Conservation (phyloP, 2,329 filamentous ascomycete species). For the Colletotrichum filicis region DNA sequence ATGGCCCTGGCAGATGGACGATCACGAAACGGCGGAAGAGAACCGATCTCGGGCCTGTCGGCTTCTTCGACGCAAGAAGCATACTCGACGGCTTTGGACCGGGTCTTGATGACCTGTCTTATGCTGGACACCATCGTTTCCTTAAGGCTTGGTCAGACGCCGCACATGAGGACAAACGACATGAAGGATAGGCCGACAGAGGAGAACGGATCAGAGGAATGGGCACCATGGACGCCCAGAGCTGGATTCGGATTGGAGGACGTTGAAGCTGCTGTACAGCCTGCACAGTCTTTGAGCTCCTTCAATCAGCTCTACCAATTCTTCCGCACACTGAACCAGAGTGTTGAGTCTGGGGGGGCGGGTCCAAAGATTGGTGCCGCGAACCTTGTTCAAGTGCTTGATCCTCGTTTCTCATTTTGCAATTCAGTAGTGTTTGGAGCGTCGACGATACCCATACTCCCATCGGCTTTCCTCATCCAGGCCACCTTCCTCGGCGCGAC, state of each 20-base stretch:
- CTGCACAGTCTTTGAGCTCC: constrained; percentile 50
- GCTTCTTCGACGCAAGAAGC: constrained; percentile 1
- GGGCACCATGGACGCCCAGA: constrained; percentile 76
- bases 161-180: constrained; percentile 62
- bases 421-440: constrained; percentile 50
- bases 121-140: constrained; percentile 70
- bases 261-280: constrained; percentile 33
- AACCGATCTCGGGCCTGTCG: constrained; percentile 2
- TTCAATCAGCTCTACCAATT: constrained; percentile 56
- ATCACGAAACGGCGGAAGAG: background rate
- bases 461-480: constrained; percentile 50
- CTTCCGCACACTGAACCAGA: constrained; percentile 46
- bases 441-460: constrained; percentile 45
- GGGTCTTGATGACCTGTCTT: constrained; percentile 64
- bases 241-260: constrained; percentile 46
- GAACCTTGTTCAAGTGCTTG: constrained; percentile 46
- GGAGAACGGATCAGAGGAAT: constrained; percentile 78
- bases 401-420: constrained; percentile 50
- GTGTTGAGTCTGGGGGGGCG: constrained; percentile 37
- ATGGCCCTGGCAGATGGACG: constrained; percentile 25
- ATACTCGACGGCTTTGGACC: constrained; percentile 20
- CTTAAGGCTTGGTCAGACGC: constrained; percentile 58
- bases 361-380: constrained; percentile 37
- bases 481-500: constrained; percentile 51
- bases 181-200: constrained; percentile 59